Percentiles rank a stretch among this genome's conserved stretches.
Evolutionary conservation across 2,329 filamentous ascomycete species (phyloP).

Genomic region (Golovinomyces cichoracearum): DNA sequence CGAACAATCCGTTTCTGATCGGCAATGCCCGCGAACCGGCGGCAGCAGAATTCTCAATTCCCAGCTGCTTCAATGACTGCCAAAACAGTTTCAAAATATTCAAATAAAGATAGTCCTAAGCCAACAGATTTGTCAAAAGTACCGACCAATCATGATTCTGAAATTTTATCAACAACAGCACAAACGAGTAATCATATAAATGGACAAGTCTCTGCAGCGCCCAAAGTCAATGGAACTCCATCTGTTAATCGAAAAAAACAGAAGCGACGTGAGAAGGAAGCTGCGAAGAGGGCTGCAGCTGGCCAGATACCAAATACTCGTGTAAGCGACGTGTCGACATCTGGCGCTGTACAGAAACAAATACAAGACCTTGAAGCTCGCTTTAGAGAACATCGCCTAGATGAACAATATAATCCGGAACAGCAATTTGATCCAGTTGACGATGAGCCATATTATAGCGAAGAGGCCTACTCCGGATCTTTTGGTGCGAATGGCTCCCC

Average conservation of each 20-base stretch:
- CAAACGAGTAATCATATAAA: slow-evolving; percentile 14
- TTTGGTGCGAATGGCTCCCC: slow-evolving; percentile 14
- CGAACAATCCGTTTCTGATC: neutral
- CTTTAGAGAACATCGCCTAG: slow-evolving; percentile 11
- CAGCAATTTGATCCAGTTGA: slow-evolving; percentile 21
- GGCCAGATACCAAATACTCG: slow-evolving; percentile 7
- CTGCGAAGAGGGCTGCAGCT: slow-evolving; percentile 15
- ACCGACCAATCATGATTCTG: slow-evolving; percentile 22
- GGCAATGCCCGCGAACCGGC: slow-evolving; percentile 27
- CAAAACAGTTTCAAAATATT: slow-evolving; percentile 32
- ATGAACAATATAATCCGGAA: slow-evolving; percentile 11
- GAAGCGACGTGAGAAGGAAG: slow-evolving; percentile 60
- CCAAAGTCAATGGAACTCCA: slow-evolving; percentile 15
- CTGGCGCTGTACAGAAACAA: slow-evolving; percentile 6
- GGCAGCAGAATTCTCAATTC: slow-evolving; percentile 23
- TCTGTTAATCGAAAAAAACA: slow-evolving; percentile 79
- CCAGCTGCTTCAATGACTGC: slow-evolving; percentile 24
- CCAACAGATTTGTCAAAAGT: slow-evolving; percentile 38
- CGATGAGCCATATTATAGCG: slow-evolving; percentile 30
- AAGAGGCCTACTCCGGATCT: slow-evolving; percentile 22
- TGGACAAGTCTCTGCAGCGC: slow-evolving; percentile 9
- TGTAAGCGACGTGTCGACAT: slow-evolving; percentile 7
- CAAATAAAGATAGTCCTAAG: slow-evolving; percentile 43
- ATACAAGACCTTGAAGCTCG: slow-evolving; percentile 12
- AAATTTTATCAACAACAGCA: slow-evolving; percentile 23